Percentiles rank a stretch among this genome's conserved stretches.
Conservation (phyloP, 345 rosid genomes). For the Mangifera indica region DNA sequence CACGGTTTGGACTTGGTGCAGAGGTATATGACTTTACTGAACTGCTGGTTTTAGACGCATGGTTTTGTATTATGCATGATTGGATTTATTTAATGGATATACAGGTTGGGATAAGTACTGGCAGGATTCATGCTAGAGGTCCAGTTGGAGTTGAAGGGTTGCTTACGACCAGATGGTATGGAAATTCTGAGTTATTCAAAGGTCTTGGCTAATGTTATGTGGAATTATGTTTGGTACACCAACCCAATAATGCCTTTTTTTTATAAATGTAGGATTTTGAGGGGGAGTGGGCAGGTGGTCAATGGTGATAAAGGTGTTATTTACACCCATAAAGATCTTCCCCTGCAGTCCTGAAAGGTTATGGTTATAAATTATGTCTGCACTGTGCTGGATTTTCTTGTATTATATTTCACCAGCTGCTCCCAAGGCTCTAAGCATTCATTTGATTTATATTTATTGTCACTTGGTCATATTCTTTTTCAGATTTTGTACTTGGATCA, state of each 20-base stretch:
- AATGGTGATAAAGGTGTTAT: conserved; percentile 47
- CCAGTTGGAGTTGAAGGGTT: conserved; percentile 98
- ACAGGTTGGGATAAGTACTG: conserved; percentile 97
- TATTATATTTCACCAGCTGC: conserved; percentile 1
- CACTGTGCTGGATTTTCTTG: not conserved
- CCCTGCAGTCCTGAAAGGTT: conserved; percentile 1
- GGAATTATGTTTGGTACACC: not conserved
- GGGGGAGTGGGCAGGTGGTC: conserved; percentile 64
- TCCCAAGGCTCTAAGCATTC: not conserved
- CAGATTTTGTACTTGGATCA: not conserved
- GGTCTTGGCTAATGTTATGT: not conserved
- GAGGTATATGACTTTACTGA: conserved; percentile 56
- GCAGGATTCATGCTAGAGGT: conserved; percentile 99
- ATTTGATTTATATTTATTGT: not conserved
- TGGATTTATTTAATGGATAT: conserved; percentile 11
- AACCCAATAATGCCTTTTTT: not conserved
- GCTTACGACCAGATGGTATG: conserved; percentile 90
- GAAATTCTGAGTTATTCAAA: not conserved
- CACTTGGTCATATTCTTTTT: not conserved
- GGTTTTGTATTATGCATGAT: conserved; percentile 1
- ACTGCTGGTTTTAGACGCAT: not conserved
- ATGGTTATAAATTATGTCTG: not conserved
- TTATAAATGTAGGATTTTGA: conserved; percentile 41
- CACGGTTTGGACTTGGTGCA: conserved; percentile 96
- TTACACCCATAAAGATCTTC: conserved; percentile 32